phyloP scores from a whole-genome alignment of 1,284 basidiomycete species.

The Mycosarcoma maydis region DNA sequence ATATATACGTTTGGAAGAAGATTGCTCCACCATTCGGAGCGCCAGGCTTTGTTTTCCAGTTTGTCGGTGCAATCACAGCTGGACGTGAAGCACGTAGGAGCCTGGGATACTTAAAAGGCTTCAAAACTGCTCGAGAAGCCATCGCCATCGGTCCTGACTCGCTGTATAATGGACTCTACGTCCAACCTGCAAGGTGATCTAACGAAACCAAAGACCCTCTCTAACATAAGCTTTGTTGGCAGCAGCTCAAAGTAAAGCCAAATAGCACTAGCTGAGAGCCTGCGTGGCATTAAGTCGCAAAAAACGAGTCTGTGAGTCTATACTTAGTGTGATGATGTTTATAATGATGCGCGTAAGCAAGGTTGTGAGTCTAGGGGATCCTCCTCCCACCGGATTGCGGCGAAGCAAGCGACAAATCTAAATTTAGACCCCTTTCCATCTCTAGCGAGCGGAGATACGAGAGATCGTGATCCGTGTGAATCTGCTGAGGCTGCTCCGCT shows the following conservation, averaged over 20 bases:
- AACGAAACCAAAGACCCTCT: too few species aligned
- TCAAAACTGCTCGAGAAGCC: not conserved
- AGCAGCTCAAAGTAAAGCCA: too few species aligned
- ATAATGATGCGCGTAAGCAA: too few species aligned
- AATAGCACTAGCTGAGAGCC: too few species aligned
- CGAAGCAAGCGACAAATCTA: not conserved
- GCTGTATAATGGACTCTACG: not conserved
- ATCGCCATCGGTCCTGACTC: not conserved
- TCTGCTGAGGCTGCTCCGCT: not conserved
- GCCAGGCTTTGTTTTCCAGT: not conserved
- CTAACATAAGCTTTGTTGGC: too few species aligned
- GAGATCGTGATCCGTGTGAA: not conserved
- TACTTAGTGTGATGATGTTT: too few species aligned
- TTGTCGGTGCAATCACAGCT: conserved; percentile 1
- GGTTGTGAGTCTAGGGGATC: not conserved
- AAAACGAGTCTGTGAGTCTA: too few species aligned
- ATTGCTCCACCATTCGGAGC: too few species aligned
- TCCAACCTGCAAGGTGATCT: too few species aligned
- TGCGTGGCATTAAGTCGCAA: too few species aligned
- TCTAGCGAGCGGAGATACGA: not conserved
- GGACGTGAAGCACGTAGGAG: not conserved
- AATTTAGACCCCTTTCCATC: not conserved
- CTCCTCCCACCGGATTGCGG: not conserved
- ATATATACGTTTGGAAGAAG: conserved; percentile 4
- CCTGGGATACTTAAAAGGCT: not conserved